Conservation (phyloP, 2,329 filamentous ascomycete genomes). For the Thermoascus crustaceus region DNA sequence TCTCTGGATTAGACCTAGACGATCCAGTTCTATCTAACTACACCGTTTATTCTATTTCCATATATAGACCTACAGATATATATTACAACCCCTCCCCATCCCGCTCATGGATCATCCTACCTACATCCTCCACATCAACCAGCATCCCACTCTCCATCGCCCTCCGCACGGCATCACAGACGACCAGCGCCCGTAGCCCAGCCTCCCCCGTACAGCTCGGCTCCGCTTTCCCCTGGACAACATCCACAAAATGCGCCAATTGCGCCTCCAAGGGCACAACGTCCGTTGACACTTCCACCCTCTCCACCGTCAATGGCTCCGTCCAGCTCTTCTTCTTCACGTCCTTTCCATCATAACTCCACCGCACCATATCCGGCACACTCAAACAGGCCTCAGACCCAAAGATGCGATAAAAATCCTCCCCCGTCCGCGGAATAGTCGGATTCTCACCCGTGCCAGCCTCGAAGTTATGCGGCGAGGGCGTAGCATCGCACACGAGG, state of each 20-base stretch:
- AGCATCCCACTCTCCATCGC: background rate
- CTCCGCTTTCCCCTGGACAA: conserved; percentile 36
- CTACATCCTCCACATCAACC: background rate
- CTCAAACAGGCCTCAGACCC: conserved; percentile 45
- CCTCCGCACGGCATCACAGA: conserved; percentile 15
- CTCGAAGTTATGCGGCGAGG: conserved; percentile 49
- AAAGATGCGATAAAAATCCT: conserved; percentile 49
- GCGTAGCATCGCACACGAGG: conserved; percentile 45
- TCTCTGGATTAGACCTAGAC: no score
- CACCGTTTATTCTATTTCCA: no score
- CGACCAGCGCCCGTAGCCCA: conserved; percentile 44
- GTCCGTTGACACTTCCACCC: conserved; percentile 17
- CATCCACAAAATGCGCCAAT: conserved; percentile 43
- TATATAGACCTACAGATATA: no score
- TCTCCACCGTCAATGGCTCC: conserved; percentile 26
- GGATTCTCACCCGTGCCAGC: conserved; percentile 53
- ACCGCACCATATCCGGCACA: conserved; percentile 46
- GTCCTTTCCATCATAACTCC: conserved; percentile 36
- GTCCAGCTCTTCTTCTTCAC: conserved; percentile 41
- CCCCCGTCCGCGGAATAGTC: conserved; percentile 34
- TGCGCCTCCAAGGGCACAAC: conserved; percentile 47
- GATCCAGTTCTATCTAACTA: no score
- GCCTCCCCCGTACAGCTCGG: conserved; percentile 44
- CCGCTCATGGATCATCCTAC: no score
- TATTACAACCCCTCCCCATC: no score